Evolutionary conservation across 768 basidiomycete genomes (phyloP), one percentile per base, ranked within the genome.

Genomic region (Russula vinacea): DNA sequence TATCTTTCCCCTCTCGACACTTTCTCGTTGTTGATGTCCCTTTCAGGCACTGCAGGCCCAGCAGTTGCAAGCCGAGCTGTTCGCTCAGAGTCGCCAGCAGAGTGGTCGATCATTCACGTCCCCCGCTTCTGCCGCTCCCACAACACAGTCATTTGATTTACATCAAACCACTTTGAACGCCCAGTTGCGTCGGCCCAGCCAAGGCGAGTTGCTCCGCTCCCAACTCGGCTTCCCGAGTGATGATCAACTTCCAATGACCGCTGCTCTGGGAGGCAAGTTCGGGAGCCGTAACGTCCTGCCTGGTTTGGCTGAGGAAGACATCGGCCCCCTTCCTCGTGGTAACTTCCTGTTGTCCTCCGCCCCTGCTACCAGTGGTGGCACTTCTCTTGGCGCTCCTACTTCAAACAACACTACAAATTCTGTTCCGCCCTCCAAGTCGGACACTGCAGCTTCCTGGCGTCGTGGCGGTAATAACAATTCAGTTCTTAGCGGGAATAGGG

Each of bases 241-340:
- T 52, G 86, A 88, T 49, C 83, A 84, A 64, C 79, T 86, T 56
- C 90, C 90, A 50, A 90, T 91, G 91, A 89, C 90, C 33, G 90
- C 92, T 53, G 81, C 85, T 47, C 78, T 91, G 40, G 87, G 85
- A 49, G 90, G 90, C 52, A 84, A 85, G 66, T 91, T 89, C 64
- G 90, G 89, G 35, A 80, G 84, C 68, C 87, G 91, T 65, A 73
- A 79, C 57, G 74, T 73, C 39, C 70, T 75, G 58, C 79, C 78
- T 53, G 80, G 79, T 26, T 74, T 80, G 24, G 74, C 82, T 42
- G 78, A 81, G 35, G 78, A 80, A 37, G 71, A 72, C 57, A 71
- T 64, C 57, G 65, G 65, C 39, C 67, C 70, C 16, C 62, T 64
- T 26, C 55, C 69, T 37, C 58, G 67, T 37, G 58, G 56, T 37